Evolutionary conservation across 75 land plant genomes (phyloP), one percentile per base, ranked within the genome.

Genomic region (Larix kaempferi): DNA sequence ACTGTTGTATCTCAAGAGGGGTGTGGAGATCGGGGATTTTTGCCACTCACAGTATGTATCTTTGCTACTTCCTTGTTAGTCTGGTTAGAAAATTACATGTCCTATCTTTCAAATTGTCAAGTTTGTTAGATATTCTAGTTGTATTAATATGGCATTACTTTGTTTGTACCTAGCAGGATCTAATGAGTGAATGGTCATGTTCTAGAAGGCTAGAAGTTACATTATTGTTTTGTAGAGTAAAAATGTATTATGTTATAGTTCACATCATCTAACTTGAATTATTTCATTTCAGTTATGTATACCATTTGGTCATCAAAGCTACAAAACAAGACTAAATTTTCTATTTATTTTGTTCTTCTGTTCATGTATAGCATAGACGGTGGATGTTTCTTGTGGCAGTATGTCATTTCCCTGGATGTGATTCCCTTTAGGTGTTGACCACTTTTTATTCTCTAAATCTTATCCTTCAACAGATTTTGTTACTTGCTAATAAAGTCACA

Each of bases 11-110:
- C 90, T 14, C 79, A 84, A 39, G 91, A 85, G 41, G 83, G 84
- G 37, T 85, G 77, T 57, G 86, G 77, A 6, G 79, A 44, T 63
- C 78, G 82, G 17, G 91, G 90, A 57, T 96, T 96, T 77, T 76
- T 96, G 72, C 99, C 99, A 2, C 92, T 96, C 67, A 93, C 94
- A 56, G 96, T 94, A 78, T 22, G 85, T 57, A 8, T 41, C 23
- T 56, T 27, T 74, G 26, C 16, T 59, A 72, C 3, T 60, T 5
- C 65, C 44, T 49, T 78, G 58, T 35, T 78, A 57, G n/a, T 57
- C 55, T 22, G 26, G 39, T 76, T 22, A 39, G 13, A 2, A 69
- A 69, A 39, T 16, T 44, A 69, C 23, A n/a, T 10, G 25, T 6
- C 1, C 23, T 41, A n/a, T 35, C 23, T 69, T 41, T 69, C 23